Percentiles rank a stretch among this genome's conserved stretches.
Evolutionary conservation across 1,284 basidiomycete species (phyloP).

Genomic region (Moniliella sp.): DNA sequence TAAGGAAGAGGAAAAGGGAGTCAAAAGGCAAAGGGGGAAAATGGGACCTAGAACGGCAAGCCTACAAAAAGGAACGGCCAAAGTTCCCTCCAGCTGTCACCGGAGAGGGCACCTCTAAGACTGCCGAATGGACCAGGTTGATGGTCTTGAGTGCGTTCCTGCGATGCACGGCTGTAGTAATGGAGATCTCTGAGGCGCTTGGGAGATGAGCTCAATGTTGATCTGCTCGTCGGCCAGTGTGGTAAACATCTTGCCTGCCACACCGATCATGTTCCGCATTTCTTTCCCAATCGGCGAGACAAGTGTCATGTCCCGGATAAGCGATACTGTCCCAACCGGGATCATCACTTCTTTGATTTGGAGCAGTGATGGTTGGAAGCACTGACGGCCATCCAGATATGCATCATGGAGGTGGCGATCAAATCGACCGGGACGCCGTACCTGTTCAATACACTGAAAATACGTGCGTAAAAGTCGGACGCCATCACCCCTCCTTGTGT

Average conservation of each 20-base stretch:
- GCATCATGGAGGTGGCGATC: constrained; percentile 90
- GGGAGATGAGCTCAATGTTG: constrained; percentile 98
- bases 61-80: constrained; percentile 27
- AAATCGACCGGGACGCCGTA: constrained; percentile 87
- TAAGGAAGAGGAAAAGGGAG: background rate
- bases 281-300: constrained; percentile 80
- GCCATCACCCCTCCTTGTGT: no score
- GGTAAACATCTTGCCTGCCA: constrained; percentile 76
- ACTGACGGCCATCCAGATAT: constrained; percentile 66
- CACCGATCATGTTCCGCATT: constrained; percentile 84
- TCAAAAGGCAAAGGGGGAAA: background rate
- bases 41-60: constrained; percentile 3
- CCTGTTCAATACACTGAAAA: constrained; percentile 71
- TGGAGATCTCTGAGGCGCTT: constrained; percentile 89
- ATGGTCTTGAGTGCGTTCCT: constrained; percentile 80
- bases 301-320: constrained; percentile 76
- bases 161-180: constrained; percentile 52
- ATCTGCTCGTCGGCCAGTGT: constrained; percentile 78
- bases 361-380: constrained; percentile 7
- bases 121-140: constrained; percentile 59
- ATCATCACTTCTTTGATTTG: constrained; percentile 20
- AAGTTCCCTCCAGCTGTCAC: constrained; percentile 20
- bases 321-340: constrained; percentile 37
- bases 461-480: constrained; percentile 88
- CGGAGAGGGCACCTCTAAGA: constrained; percentile 24